phyloP scores from a whole-genome alignment of 2,329 filamentous ascomycete genomes.

The Apiospora arundinis region DNA sequence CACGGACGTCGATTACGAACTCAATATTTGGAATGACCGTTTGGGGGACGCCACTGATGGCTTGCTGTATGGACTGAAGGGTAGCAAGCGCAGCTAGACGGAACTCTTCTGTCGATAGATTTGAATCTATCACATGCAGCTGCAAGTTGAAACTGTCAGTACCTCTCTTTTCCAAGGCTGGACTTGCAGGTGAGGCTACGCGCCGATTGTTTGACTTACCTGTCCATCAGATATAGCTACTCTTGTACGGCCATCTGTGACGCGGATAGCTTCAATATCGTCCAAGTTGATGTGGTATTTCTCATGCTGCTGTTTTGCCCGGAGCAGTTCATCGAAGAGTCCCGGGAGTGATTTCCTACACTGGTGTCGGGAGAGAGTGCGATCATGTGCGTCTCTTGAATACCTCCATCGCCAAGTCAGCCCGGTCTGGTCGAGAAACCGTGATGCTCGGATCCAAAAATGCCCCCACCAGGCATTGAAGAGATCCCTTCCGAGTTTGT shows the following conservation, averaged over 20 bases:
- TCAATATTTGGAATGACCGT: not conserved
- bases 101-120: not conserved
- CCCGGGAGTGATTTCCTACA: slow-evolving; percentile 7
- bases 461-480: not conserved
- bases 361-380: not conserved
- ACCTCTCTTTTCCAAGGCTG: not conserved
- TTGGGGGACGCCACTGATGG: not conserved
- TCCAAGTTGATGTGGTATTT: slow-evolving; percentile 2
- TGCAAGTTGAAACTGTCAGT: not conserved
- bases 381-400: slow-evolving; percentile 10
- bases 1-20: slow-evolving; percentile 7
- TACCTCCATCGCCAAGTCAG: slow-evolving; percentile 16
- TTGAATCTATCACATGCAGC: not conserved
- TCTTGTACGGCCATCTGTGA: not conserved
- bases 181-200: not conserved
- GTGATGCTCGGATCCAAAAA: not conserved
- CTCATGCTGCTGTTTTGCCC: not conserved
- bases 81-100: not conserved
- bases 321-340: slow-evolving; percentile 7
- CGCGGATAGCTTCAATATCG: slow-evolving; percentile 2
- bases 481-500: not conserved
- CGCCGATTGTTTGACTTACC: not conserved
- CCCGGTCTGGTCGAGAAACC: not conserved
- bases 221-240: not conserved
- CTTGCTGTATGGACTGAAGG: not conserved